phyloP scores from a whole-genome alignment of 371 early-diverging fungal genomes.

The Circinella minor region DNA sequence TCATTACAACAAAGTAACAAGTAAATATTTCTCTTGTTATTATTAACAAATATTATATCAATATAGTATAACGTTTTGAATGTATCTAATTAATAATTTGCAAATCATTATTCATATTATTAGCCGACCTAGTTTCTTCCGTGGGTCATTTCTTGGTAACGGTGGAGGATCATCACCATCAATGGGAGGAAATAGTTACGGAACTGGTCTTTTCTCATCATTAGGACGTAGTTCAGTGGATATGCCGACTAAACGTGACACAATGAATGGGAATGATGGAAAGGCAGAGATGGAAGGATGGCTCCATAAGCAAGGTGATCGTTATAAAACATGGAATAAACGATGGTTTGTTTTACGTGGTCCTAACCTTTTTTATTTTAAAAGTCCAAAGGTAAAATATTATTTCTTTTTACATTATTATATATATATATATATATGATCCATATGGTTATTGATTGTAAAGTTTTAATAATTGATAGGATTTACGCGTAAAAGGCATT shows the following conservation, averaged over 20 bases:
- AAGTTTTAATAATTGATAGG: conserved; percentile 21
- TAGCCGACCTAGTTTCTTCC: conserved; percentile 18
- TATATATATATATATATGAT: background rate
- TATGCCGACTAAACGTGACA: conserved; percentile 15
- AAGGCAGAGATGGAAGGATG: conserved; percentile 66
- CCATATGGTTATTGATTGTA: too few relatives aligned
- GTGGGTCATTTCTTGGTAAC: conserved; percentile 18
- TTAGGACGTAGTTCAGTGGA: conserved; percentile 24
- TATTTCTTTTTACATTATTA: background rate
- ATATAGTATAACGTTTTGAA: too few relatives aligned
- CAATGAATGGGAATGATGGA: conserved; percentile 4
- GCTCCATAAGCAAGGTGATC: conserved; percentile 70
- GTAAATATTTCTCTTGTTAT: background rate
- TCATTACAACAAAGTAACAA: background rate
- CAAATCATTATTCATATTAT: background rate
- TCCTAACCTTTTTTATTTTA: conserved; percentile 62
- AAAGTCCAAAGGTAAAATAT: conserved; percentile 51
- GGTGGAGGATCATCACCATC: conserved; percentile 1
- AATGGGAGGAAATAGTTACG: background rate
- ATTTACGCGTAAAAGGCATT: conserved; percentile 59
- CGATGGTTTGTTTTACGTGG: conserved; percentile 74
- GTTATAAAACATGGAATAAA: conserved; percentile 70
- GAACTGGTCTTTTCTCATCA: conserved; percentile 17
- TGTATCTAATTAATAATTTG: background rate
- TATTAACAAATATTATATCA: too few relatives aligned